Evolutionary conservation across 1,139 yeast species (phyloP), one percentile per base, ranked within the genome.

Genomic region (Entelexis sorbosivorans): DNA sequence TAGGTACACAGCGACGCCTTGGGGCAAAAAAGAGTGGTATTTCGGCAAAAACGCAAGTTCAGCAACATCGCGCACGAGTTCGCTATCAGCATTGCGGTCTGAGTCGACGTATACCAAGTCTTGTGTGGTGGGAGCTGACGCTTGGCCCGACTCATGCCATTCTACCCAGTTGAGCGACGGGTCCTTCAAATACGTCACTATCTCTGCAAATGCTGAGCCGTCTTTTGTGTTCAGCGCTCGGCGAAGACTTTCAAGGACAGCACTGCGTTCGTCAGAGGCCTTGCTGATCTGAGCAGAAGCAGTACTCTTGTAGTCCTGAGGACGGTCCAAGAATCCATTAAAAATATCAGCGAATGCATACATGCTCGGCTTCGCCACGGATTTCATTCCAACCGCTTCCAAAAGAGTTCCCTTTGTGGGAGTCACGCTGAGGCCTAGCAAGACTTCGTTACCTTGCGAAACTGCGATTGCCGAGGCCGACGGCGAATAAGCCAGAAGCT

Each of bases 361-460:
- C 13, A 2, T 50, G 35, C 55, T 54, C 54, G 32, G 52, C 56
- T 13, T 56, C 43, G 6, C 55, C 54, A 26, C 53, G 56, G 33
- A 61, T 59, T 38, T 79, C 61, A 79, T 81, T 24, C 93, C 91
- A 46, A 86, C 65, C 32, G 87, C 79, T 59, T 85, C 91, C 55
- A 78, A 74, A 56, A 87, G 71, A 47, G 78, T 79, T 57, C 89
- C 88, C 38, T 76, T 67, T 2, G 94, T 94, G 17, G 81, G 77
- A 56, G 80, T 78, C 33, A 83, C 73, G 48, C 79, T 67, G 35
- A 74, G 58, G 2, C 73, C 69, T 32, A 70, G 67, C 28, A 73
- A 54, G 42, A 52, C 42, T 44, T 49, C 36, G 19, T 40, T 47
- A 9, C 44, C 51, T 17, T 49, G 44, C n/a, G 58, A 53, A 13